These are phyloP conservation scores for Phellinidium pouzarii DNA, from an alignment of 1,284 basidiomycete species.

Conservation along the genomic window DNA sequence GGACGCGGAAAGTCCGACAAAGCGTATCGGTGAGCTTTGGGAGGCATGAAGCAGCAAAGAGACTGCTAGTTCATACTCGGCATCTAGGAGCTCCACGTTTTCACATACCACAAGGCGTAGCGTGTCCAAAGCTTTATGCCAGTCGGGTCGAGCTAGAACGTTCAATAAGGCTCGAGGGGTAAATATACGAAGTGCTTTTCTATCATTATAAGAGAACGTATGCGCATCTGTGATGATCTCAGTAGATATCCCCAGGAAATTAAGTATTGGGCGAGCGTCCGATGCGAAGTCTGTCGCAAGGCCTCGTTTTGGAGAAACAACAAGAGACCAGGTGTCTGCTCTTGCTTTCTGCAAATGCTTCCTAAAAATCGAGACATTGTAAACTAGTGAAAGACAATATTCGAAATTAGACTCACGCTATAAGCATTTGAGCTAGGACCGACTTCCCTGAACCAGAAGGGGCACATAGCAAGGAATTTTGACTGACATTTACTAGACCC, in stretches of 20 bases:
- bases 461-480: constrained; percentile 75
- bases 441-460: constrained; percentile 84
- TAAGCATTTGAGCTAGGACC: constrained; percentile 59
- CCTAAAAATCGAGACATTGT: constrained; percentile 32
- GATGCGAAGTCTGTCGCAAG: constrained; percentile 42
- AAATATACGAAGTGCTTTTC: constrained; percentile 44
- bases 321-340: constrained; percentile 43
- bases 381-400: constrained; percentile 20
- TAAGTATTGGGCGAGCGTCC: constrained; percentile 39
- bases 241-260: constrained; percentile 37
- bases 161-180: constrained; percentile 45
- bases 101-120: constrained; percentile 76
- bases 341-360: constrained; percentile 36
- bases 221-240: constrained; percentile 28
- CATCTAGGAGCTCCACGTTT: constrained; percentile 80
- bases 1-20: constrained; percentile 75
- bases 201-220: constrained; percentile 28
- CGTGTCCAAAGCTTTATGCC: constrained; percentile 29
- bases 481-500: constrained; percentile 65
- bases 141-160: constrained; percentile 31
- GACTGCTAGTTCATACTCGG: constrained; percentile 78
- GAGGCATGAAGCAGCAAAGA: constrained; percentile 62
- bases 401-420: constrained; percentile 49
- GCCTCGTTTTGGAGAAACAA: constrained; percentile 48
- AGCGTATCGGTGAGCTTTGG: constrained; percentile 57